Conservation (phyloP, 352 stramenopile species). For the Phytophthora agathidicida region DNA sequence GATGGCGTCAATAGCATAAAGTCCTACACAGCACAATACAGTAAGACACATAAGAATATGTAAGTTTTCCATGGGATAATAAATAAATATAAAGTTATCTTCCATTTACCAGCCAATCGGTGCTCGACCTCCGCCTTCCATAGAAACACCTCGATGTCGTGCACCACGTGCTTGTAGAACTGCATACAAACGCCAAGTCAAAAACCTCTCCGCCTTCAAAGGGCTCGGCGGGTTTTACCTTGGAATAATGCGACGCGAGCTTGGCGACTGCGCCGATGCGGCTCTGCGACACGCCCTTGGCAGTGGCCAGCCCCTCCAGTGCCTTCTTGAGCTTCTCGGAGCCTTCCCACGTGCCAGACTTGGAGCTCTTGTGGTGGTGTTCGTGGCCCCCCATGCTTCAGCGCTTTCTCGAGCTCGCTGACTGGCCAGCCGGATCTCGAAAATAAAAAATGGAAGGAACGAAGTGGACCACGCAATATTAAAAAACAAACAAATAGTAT, state of each 20-base stretch:
- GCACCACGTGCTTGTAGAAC: conserved; percentile 89
- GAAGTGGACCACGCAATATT: background rate
- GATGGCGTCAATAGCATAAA: conserved; percentile 87
- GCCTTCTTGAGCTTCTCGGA: conserved; percentile 69
- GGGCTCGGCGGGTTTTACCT: no score
- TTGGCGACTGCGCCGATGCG: conserved; percentile 74
- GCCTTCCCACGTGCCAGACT: conserved; percentile 63
- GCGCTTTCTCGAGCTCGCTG: conserved; percentile 18
- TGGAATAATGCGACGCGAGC: conserved; percentile 72
- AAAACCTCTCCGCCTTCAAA: background rate
- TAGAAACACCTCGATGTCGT: conserved; percentile 85
- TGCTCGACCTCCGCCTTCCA: conserved; percentile 87
- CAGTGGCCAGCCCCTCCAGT: conserved; percentile 66
- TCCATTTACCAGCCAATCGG: conserved; percentile 62
- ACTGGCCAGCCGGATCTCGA: conserved; percentile 38
- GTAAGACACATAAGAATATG: no score
- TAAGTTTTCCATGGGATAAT: no score
- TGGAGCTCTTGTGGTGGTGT: conserved; percentile 35
- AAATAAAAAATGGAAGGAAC: conserved; percentile 9
- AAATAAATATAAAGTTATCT: background rate
- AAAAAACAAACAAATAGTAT: no score
- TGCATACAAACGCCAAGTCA: conserved; percentile 43
- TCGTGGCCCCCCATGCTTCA: conserved; percentile 39
- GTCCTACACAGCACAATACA: conserved; percentile 35
- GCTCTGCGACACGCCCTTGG: conserved; percentile 84